A percentile compares a stretch with the other conserved stretches of the same genome.
Evolutionary conservation across 1,139 yeast genomes (phyloP).

Genomic region (Blastobotrys illinoisensis): DNA sequence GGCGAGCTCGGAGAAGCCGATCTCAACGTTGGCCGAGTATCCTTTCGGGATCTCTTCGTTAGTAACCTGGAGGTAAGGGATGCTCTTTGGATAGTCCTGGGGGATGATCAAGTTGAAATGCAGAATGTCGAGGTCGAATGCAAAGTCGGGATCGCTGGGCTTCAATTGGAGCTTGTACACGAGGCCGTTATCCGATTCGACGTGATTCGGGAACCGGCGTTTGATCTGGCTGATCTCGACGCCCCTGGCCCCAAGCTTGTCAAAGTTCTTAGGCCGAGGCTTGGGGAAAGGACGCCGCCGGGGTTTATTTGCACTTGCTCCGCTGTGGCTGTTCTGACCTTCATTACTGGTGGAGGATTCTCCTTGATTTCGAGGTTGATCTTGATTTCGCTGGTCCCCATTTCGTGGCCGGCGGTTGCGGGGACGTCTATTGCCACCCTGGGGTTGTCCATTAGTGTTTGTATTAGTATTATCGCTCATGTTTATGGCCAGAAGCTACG

Average conservation of each 20-base stretch:
- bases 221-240: constrained; percentile 13
- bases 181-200: constrained; percentile 8
- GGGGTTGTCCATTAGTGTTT: neutral
- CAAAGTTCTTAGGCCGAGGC: constrained; percentile 18
- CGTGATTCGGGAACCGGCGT: constrained; percentile 8
- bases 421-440: neutral
- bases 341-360: too few relatives aligned
- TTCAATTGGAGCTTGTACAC: constrained; percentile 25
- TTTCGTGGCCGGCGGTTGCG: neutral
- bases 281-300: constrained; percentile 16
- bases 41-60: constrained; percentile 73
- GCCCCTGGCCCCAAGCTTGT: constrained; percentile 13
- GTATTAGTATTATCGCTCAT: neutral
- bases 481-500: neutral
- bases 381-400: neutral
- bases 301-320: neutral
- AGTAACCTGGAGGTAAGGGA: constrained; percentile 39
- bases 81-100: constrained; percentile 44
- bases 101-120: constrained; percentile 54
- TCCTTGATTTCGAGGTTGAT: neutral
- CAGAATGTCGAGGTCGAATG: constrained; percentile 53
- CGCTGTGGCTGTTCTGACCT: neutral
- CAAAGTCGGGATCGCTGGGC: constrained; percentile 74
- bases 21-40: constrained; percentile 57
- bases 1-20: constrained; percentile 53